A percentile compares a stretch with the other conserved stretches of the same genome.
Conservation (phyloP, 257 asterid genomes). For the Nicotiana knightiana region DNA sequence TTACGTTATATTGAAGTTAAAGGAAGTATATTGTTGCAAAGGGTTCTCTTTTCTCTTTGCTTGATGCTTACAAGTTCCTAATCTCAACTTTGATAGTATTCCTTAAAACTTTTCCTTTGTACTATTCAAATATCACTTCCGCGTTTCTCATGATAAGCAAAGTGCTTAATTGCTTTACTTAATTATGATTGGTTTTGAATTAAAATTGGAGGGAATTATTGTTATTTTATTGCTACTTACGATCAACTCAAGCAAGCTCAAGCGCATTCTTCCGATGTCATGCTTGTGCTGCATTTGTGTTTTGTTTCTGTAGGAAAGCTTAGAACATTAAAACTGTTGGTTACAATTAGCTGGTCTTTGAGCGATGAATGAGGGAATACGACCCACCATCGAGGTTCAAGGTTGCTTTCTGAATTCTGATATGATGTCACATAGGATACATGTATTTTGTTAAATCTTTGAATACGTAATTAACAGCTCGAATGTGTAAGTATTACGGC, state of each 20-base stretch:
- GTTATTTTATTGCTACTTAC: background rate
- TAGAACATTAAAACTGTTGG: background rate
- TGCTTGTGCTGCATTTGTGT: background rate
- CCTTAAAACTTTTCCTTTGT: background rate
- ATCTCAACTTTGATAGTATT: background rate
- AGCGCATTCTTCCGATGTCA: background rate
- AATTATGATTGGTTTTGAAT: background rate
- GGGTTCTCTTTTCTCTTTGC: background rate
- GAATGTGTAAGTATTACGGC: background rate
- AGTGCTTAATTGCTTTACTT: no score
- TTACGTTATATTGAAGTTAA: background rate
- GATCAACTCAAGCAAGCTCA: background rate
- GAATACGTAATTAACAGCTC: background rate
- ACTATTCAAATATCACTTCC: background rate
- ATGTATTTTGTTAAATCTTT: background rate
- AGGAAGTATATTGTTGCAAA: background rate
- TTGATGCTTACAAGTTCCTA: background rate
- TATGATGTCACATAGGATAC: no score
- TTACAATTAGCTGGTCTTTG: background rate
- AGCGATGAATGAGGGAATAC: background rate
- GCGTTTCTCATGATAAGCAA: background rate
- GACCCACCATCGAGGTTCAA: no score
- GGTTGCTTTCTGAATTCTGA: no score
- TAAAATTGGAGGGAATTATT: background rate
- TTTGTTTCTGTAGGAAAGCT: background rate